Percentiles rank a stretch among this genome's conserved stretches.
Conservation (phyloP, 1,139 yeast genomes). For the Debaryomyces coudertii region DNA sequence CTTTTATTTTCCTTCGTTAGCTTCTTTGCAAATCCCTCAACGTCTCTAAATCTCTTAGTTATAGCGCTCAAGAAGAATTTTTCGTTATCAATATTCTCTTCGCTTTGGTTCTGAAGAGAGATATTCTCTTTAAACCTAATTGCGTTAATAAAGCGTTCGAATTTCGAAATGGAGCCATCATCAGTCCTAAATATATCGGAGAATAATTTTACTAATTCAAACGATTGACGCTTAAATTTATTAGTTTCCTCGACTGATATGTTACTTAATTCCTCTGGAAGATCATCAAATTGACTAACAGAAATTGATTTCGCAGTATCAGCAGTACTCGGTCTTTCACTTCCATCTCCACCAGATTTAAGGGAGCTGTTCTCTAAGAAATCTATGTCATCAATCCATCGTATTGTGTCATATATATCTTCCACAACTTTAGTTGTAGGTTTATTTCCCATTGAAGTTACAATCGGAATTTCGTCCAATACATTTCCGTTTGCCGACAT, state of each 20-base stretch:
- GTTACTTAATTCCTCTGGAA: slow-evolving; percentile 13
- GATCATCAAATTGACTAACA: slow-evolving; percentile 15
- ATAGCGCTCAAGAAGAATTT: slow-evolving; percentile 64
- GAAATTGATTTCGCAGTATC: slow-evolving; percentile 17
- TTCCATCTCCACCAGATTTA: slow-evolving; percentile 7
- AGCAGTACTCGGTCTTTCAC: slow-evolving; percentile 16
- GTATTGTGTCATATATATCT: slow-evolving; percentile 29
- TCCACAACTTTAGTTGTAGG: slow-evolving; percentile 36
- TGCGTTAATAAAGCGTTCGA: slow-evolving; percentile 28
- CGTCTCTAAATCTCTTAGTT: slow-evolving; percentile 80
- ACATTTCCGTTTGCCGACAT: slow-evolving; percentile 23
- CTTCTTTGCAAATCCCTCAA: slow-evolving; percentile 87
- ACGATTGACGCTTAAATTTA: slow-evolving; percentile 21
- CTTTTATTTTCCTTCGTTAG: slow-evolving; percentile 73
- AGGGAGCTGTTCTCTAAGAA: slow-evolving; percentile 1
- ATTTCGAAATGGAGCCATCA: slow-evolving; percentile 18
- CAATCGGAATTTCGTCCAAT: slow-evolving; percentile 15
- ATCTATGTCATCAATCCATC: slow-evolving; percentile 35
- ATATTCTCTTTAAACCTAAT: slow-evolving; percentile 45
- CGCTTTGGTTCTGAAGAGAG: slow-evolving; percentile 26
- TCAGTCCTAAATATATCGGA: slow-evolving; percentile 24
- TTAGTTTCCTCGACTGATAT: slow-evolving; percentile 14
- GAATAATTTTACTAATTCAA: slow-evolving; percentile 22
- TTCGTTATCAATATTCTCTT: slow-evolving; percentile 13
- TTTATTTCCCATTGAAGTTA: slow-evolving; percentile 12